These are phyloP conservation scores for Russula ochroleuca DNA, from an alignment of 768 basidiomycete genomes.

Conservation along the genomic window DNA sequence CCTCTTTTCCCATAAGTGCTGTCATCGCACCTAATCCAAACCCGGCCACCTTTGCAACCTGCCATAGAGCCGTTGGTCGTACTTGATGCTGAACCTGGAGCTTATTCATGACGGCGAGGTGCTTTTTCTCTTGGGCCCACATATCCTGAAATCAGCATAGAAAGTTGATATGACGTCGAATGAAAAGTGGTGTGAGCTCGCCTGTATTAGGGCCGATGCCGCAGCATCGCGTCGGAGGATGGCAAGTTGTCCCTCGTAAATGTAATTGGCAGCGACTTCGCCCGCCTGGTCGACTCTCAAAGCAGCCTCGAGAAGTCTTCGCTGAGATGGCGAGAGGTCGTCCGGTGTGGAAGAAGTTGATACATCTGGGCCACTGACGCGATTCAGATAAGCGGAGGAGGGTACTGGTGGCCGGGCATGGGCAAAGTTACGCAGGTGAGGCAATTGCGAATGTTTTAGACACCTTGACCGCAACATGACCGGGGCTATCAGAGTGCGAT, in stretches of 20 bases:
- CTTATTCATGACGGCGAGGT: constrained; percentile 80
- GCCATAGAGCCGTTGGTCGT: constrained; percentile 78
- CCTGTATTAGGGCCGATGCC: constrained; percentile 69
- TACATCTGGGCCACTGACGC: constrained; percentile 35
- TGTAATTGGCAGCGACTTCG: constrained; percentile 93
- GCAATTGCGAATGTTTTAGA: background rate
- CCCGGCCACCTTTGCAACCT: constrained; percentile 81
- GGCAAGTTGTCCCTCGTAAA: constrained; percentile 83
- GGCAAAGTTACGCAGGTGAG: constrained; percentile 15
- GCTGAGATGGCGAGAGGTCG: constrained; percentile 47
- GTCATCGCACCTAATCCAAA: constrained; percentile 83
- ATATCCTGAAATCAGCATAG: constrained; percentile 60
- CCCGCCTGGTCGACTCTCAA: constrained; percentile 94
- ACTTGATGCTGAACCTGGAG: constrained; percentile 78
- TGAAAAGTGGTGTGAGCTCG: constrained; percentile 34
- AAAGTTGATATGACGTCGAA: background rate
- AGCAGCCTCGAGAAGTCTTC: constrained; percentile 53
- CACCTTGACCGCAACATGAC: background rate
- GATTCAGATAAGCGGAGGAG: constrained; percentile 49
- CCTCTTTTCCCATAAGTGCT: constrained; percentile 84
- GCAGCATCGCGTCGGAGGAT: constrained; percentile 58
- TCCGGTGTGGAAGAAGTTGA: constrained; percentile 53
- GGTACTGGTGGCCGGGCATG: constrained; percentile 28
- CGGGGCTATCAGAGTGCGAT: background rate
- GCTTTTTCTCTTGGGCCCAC: constrained; percentile 96